phyloP scores from a whole-genome alignment of 805 yeast genomes.

The Debaryomyces prosopidis region DNA sequence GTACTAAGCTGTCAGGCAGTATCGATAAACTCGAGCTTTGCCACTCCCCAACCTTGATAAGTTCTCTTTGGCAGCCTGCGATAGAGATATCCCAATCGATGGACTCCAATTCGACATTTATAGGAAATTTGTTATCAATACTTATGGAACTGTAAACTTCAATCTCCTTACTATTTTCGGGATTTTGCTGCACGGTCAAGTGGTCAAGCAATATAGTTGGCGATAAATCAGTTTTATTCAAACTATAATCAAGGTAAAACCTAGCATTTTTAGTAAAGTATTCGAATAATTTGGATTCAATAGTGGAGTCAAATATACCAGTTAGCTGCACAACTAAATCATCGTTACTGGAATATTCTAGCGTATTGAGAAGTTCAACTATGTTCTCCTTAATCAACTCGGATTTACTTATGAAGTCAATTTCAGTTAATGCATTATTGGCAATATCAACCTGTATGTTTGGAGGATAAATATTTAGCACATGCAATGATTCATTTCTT shows the following conservation, averaged over 20 bases:
- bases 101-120: slow-evolving; percentile 16
- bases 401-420: slow-evolving; percentile 22
- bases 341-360: slow-evolving; percentile 15
- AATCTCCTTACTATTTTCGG: slow-evolving; percentile 8
- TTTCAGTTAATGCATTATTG: slow-evolving; percentile 17
- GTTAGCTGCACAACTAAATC: slow-evolving; percentile 21
- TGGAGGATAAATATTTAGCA: slow-evolving; percentile 26
- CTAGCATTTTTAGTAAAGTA: slow-evolving; percentile 14
- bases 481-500: slow-evolving; percentile 16
- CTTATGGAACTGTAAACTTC: slow-evolving; percentile 9
- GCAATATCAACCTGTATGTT: slow-evolving; percentile 19
- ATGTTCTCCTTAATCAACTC: slow-evolving; percentile 17
- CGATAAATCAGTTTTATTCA: slow-evolving; percentile 9
- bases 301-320: slow-evolving; percentile 16
- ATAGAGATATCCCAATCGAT: slow-evolving; percentile 30
- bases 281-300: slow-evolving; percentile 16
- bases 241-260: slow-evolving; percentile 10
- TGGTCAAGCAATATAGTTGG: slow-evolving; percentile 16
- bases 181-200: slow-evolving; percentile 8
- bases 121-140: slow-evolving; percentile 15
- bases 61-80: slow-evolving; percentile 22
- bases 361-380: slow-evolving; percentile 15
- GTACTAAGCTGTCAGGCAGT: slow-evolving; percentile 13
- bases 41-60: slow-evolving; percentile 26
- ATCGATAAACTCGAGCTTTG: slow-evolving; percentile 12